phyloP scores from a whole-genome alignment of 306 rosid species.

The Elaeagnus macrophylla region DNA sequence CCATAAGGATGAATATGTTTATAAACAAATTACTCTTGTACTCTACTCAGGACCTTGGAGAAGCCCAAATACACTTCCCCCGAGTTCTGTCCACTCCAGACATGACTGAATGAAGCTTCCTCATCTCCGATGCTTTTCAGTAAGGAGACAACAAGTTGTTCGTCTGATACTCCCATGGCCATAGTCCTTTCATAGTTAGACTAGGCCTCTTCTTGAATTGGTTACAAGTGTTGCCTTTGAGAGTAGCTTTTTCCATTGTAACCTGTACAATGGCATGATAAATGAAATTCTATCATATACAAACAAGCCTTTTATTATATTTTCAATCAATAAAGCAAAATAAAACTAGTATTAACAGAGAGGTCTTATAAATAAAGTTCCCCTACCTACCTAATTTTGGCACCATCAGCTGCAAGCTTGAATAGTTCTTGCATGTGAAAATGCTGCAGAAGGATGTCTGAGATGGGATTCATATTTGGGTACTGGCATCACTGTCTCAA shows the following conservation, averaged over 20 bases:
- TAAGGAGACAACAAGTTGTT: constrained; percentile 1
- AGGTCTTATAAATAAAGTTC: not conserved
- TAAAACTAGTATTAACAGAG: no score
- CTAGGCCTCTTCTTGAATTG: no score
- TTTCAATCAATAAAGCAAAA: not conserved
- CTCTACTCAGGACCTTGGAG: not conserved
- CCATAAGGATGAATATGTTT: constrained; percentile 3
- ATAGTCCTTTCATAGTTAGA: not conserved
- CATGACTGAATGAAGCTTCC: no score
- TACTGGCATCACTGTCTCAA: constrained; percentile 61
- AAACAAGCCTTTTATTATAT: no score
- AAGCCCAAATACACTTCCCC: no score
- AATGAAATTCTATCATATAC: not conserved
- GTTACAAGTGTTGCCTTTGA: not conserved
- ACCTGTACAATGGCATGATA: not conserved
- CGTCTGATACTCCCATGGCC: constrained; percentile 5
- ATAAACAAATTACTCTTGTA: constrained; percentile 8
- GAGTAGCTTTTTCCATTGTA: constrained; percentile 7
- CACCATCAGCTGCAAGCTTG: constrained; percentile 71
- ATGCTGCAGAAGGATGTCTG: constrained; percentile 29
- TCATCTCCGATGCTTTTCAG: not conserved
- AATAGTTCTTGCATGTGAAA: constrained; percentile 34
- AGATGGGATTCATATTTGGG: constrained; percentile 42
- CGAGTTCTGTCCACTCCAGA: no score
- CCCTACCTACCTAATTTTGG: constrained; percentile 24